Evolutionary conservation across 2,329 filamentous ascomycete genomes (phyloP), one percentile per base, ranked within the genome.

Genomic region (Daldinia sp.): DNA sequence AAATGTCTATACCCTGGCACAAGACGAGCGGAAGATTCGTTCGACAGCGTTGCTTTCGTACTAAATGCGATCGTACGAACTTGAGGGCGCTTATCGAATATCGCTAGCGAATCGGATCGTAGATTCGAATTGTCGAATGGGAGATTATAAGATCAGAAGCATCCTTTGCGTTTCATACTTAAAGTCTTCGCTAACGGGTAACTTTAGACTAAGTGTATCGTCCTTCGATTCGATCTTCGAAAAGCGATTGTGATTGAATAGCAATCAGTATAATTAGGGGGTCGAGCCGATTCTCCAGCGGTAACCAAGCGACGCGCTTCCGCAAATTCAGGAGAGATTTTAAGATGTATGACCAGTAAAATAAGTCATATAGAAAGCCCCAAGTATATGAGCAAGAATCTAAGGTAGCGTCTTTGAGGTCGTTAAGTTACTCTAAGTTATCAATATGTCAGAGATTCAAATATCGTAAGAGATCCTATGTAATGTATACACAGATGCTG

Each of bases 141-240:
- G 59, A 30, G 42, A 41, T 42, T 62, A 59, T 37, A 63, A 65
- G 53, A 67, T 71, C 35, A 68, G 60, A 64, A 65, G 54, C 62
- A 60, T 54, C 58, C 60, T 50, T 65, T 65, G 67, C 60, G 66
- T 68, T 41, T 65, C 71, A 73, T 73, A 71, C 51, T 67, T 61
- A 63, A 57, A 60, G 26, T 28, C 51, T 62, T 59, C 44, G 51
- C 50, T 35, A 20, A 56, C 20, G 30, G 50, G 15, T n/a, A 26
- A 56, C 54, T 37, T 53, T 23, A 58, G 48, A 65, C 33, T 28
- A 33, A 63, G 46, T 10, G 33, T 37, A 26, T 53, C 50, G 53
- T 60, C 60, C 51, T 26, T 54, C 15, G 30, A 57, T 35, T 35
- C 58, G 44, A 50, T 15, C 41, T 26, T 23, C 26, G 54, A 39